These are phyloP conservation scores for Aspergillus panamensis DNA, from an alignment of 495 filamentous ascomycete genomes.

Conservation along the genomic window DNA sequence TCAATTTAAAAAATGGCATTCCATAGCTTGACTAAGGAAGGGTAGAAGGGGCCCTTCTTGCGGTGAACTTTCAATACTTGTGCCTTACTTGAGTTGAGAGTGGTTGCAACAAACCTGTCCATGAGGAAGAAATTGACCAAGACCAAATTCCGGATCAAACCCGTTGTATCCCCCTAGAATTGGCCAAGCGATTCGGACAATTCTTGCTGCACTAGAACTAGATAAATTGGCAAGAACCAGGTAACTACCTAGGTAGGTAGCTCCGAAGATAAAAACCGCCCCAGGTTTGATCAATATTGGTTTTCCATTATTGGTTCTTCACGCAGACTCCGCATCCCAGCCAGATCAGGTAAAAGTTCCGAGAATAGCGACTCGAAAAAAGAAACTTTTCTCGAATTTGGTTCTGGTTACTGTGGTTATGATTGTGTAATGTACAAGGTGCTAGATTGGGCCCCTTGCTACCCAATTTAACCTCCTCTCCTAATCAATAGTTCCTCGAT, in stretches of 20 bases:
- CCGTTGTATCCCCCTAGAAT: not conserved
- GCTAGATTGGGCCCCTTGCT: not conserved
- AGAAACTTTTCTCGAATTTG: slow-evolving; percentile 1
- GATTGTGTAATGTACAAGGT: not conserved
- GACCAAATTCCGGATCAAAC: not conserved
- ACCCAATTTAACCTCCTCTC: slow-evolving; percentile 1
- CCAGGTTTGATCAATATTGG: not conserved
- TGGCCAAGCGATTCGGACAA: not conserved
- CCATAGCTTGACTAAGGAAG: too few relatives aligned
- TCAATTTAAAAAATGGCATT: too few relatives aligned
- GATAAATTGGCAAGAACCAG: slow-evolving; percentile 1
- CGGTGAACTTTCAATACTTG: too few relatives aligned
- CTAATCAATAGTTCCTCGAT: not conserved
- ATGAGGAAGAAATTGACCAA: too few relatives aligned
- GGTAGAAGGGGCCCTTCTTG: too few relatives aligned
- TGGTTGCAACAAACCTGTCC: too few relatives aligned
- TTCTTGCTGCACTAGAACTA: not conserved
- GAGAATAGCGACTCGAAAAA: not conserved
- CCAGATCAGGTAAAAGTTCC: not conserved
- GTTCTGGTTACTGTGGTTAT: not conserved
- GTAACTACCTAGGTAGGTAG: not conserved
- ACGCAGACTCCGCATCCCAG: not conserved
- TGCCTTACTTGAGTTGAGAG: too few relatives aligned
- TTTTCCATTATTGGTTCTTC: not conserved
- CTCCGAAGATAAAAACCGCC: not conserved